Evolutionary conservation across 352 stramenopile species (phyloP), one percentile per base, ranked within the genome.

Genomic region (Globisporangium lucens): DNA sequence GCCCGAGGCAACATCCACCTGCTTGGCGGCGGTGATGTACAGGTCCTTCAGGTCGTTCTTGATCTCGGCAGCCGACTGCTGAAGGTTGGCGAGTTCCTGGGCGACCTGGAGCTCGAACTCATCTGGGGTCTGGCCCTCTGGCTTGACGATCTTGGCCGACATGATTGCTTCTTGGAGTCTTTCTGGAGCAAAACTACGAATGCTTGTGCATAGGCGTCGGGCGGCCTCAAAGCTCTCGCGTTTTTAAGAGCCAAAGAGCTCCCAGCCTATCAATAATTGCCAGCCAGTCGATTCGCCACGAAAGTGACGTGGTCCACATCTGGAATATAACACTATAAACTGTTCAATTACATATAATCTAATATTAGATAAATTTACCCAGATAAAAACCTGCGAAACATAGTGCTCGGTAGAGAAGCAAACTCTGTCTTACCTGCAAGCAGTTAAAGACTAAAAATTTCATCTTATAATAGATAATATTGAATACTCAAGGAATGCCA

Each of bases 1-100:
- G 82, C 85, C 89, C 67, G 82, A 87, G 38, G 89, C 91, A 64
- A 98, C 94, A 75, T 99, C 95, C 66, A 99, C 95, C 88, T 99
- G 97, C 92, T 99, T 99, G 69, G 98, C 98, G 66, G 95, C 96
- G 35, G 94, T 97, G 90, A 99, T 99, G 91, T 99, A 98, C 66
- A 99, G 89, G 75, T 99, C 92, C 78, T 97, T 94, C 30, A 99
- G 89, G 69, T 99, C 96, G 72, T 96, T 95, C 91, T 99, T 99
- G 78, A 99, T 91, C 77, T 99, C 97, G 24, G 91, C 87, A 72
- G 93, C 89, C 67, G 95, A 98, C 80, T 96, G 96, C 83, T 98
- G 86, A 51, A 94, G 80, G 77, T 93, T 92, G 67, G 76, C 74
- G n/a, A 96, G 80, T 74, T 94, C 88, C 82, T 96, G 87, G 30